These are phyloP conservation scores for Metschnikowia matae DNA, from an alignment of 805 yeast species.

Conservation along the genomic window DNA sequence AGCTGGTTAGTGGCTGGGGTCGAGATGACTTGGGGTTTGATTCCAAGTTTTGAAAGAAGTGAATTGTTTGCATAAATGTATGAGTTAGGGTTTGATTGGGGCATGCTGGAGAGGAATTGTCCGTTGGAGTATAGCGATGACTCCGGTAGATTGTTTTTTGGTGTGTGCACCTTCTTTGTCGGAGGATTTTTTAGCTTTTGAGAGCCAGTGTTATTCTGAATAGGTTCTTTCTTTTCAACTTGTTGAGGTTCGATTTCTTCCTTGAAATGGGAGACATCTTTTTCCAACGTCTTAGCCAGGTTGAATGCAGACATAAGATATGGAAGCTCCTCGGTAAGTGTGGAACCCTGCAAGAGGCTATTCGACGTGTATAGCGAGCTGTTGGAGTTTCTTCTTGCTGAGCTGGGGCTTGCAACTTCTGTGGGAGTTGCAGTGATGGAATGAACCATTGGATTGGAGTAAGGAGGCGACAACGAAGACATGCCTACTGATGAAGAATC, in stretches of 20 bases:
- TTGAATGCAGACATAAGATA: constrained; percentile 62
- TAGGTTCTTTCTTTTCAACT: background rate
- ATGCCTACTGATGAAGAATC: constrained; percentile 22
- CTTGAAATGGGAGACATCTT: constrained; percentile 28
- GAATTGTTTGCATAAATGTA: constrained; percentile 34
- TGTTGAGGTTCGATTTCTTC: background rate
- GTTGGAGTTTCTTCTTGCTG: constrained; percentile 24
- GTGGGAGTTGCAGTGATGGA: constrained; percentile 30
- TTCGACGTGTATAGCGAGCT: constrained; percentile 29
- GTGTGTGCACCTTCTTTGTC: constrained; percentile 18
- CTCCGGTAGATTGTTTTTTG: constrained; percentile 28
- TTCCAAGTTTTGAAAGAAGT: constrained; percentile 36
- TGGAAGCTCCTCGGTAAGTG: constrained; percentile 63
- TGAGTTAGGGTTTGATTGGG: constrained; percentile 22
- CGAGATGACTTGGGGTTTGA: constrained; percentile 39
- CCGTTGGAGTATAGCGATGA: constrained; percentile 34
- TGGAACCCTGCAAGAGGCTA: constrained; percentile 44
- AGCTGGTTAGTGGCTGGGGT: constrained; percentile 22
- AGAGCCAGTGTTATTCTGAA: background rate
- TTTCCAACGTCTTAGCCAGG: constrained; percentile 55
- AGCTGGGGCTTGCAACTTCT: constrained; percentile 3
- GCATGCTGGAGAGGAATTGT: constrained; percentile 20
- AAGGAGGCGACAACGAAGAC: constrained; percentile 18
- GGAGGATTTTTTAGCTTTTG: constrained; percentile 1
- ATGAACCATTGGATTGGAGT: constrained; percentile 35